Base-by-base conservation (phyloP, 2,329 filamentous ascomycete species). In the Penicillium sp. region DNA sequence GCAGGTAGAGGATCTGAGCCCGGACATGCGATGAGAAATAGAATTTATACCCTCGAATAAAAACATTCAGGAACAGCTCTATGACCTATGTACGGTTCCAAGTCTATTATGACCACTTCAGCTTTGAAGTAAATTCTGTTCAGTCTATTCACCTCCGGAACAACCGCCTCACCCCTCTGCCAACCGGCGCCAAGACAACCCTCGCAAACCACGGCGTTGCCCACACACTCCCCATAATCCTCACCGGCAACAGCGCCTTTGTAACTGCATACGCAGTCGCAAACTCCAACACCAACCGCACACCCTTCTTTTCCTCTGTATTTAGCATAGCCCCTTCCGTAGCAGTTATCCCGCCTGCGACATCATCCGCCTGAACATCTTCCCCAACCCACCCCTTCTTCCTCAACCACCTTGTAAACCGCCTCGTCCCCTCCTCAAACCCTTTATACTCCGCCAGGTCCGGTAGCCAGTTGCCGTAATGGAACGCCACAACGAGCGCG, bases 191-290 rank as follows among this genome's bases (percentile, higher is more conserved):
- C 13, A 90, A 77, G 45, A 91, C 79, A 23, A 86, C 79, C 48
- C 88, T 85, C 1, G 93, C 93, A 82, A 98, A 96, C 90, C 92
- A 96, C 4, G 95, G 95, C 51, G 95, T 97, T 15, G 86, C 90
- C 92, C 91, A 96, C 4, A 96, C 85, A 78, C 93, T 97, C 7
- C 87, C 78, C 29, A 90, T 80, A 64, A 99, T 86, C 68, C 95
- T 85, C 13, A 91, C 71, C 0, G 95, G 92, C 66, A 99, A 76
- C 62, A 98, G 73, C 17, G 88, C 88, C 79, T 99, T 99, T 1
- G 92, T 96, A 65, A 97, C 85, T 0, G 92, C 91, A 81, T 95
- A 99, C 5, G 95, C 93, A 21, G 95, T 90, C 26, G 92, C 95
- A 66, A 98, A 86, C 76, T 89, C 87, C 23, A 88, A 78, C 35